These are phyloP conservation scores for Fusarium succisae DNA, from an alignment of 2,329 filamentous ascomycete genomes.

Conservation along the genomic window DNA sequence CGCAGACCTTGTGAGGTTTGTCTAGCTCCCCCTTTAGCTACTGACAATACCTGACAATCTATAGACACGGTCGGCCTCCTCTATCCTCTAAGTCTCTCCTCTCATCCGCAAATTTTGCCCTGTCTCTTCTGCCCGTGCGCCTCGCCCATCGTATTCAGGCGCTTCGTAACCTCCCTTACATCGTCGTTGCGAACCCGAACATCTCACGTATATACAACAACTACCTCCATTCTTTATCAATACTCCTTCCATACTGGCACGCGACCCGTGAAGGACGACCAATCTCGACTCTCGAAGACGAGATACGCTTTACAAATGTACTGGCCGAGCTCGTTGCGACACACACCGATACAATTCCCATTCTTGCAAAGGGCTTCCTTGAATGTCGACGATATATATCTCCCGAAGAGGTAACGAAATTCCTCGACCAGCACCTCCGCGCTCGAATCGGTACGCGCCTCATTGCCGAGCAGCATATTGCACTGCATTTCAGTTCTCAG, in stretches of 20 bases:
- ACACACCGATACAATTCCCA: slow-evolving; percentile 92
- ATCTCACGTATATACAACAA: slow-evolving; percentile 95
- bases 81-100: slow-evolving; percentile 83
- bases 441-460: slow-evolving; percentile 93
- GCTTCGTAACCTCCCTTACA: slow-evolving; percentile 92
- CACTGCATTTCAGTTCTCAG: slow-evolving; percentile 77
- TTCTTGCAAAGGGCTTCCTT: slow-evolving; percentile 89
- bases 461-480: slow-evolving; percentile 96
- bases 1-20: slow-evolving; percentile 85
- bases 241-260: slow-evolving; percentile 80
- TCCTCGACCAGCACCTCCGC: slow-evolving; percentile 92
- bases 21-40: neutral
- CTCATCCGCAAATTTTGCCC: slow-evolving; percentile 93
- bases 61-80: slow-evolving; percentile 80
- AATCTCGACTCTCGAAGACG: slow-evolving; percentile 77
- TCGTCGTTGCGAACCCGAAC: slow-evolving; percentile 97
- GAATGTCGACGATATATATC: slow-evolving; percentile 93
- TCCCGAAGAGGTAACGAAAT: slow-evolving; percentile 83
- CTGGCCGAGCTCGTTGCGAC: slow-evolving; percentile 96
- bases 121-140: slow-evolving; percentile 89
- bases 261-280: slow-evolving; percentile 56
- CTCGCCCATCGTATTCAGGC: slow-evolving; percentile 94
- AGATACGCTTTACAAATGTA: slow-evolving; percentile 89
- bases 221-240: slow-evolving; percentile 92
- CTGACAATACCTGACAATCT: neutral